Percentiles rank a stretch among this genome's conserved stretches.
Conservation (phyloP, 495 filamentous ascomycete species). For the Tuber magnatum region DNA sequence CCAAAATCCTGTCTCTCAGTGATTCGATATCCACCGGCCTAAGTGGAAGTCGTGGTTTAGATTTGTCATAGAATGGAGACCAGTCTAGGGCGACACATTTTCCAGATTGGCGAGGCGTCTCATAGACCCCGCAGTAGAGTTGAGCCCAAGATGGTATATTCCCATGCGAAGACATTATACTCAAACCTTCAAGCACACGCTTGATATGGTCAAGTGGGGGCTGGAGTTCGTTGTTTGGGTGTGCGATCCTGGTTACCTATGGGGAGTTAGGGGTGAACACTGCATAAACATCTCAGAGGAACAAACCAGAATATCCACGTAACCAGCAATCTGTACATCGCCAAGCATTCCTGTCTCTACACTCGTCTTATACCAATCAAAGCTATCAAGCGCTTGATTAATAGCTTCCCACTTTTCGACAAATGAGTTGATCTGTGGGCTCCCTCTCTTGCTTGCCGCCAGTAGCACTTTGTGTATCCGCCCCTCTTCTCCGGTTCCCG, state of each 20-base stretch:
- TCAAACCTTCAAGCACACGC: slow-evolving; percentile 8
- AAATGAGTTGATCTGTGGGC: not conserved
- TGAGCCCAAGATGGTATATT: not conserved
- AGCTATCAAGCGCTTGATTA: not conserved
- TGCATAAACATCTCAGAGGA: not conserved
- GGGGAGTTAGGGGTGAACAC: not conserved
- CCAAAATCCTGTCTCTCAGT: not conserved
- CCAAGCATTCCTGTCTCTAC: not conserved
- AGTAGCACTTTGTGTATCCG: not conserved
- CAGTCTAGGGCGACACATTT: slow-evolving; percentile 5
- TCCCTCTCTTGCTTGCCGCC: not conserved
- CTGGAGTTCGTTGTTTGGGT: not conserved
- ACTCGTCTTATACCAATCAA: not conserved
- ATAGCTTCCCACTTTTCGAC: not conserved
- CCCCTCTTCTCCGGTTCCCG: not conserved
- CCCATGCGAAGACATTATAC: not conserved
- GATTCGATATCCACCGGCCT: not conserved
- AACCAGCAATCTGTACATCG: not conserved
- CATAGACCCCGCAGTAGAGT: slow-evolving; percentile 17
- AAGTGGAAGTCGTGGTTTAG: not conserved
- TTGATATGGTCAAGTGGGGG: slow-evolving; percentile 11
- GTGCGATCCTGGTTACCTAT: not conserved
- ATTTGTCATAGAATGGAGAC: not conserved
- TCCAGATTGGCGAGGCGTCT: not conserved
- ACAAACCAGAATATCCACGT: slow-evolving; percentile 28